These are phyloP conservation scores for Apiospora marii DNA, from an alignment of 2,329 filamentous ascomycete species.

Conservation along the genomic window DNA sequence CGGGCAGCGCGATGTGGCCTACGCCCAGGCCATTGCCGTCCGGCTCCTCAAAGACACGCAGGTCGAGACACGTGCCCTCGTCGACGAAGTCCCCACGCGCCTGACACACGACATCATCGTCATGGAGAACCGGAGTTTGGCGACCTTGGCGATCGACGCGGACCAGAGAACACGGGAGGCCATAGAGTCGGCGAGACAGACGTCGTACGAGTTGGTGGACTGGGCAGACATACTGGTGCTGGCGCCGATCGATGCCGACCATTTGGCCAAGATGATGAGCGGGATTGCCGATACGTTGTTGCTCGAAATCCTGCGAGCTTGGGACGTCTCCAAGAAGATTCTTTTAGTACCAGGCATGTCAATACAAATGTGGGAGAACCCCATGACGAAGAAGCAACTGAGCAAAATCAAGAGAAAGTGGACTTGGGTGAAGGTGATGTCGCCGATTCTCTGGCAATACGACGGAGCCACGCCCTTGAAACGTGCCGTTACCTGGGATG, in stretches of 20 bases:
- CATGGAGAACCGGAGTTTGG: constrained; percentile 62
- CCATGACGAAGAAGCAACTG: constrained; percentile 86
- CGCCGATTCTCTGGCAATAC: constrained; percentile 85
- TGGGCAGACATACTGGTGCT: constrained; percentile 91
- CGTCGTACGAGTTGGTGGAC: constrained; percentile 73
- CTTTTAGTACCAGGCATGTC: constrained; percentile 90
- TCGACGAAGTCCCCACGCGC: constrained; percentile 70
- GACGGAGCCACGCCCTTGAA: constrained; percentile 57
- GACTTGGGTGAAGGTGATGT: constrained; percentile 85
- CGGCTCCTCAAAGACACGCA: constrained; percentile 71
- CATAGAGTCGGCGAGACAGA: constrained; percentile 60
- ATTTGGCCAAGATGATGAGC: constrained; percentile 85
- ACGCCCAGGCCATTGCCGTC: constrained; percentile 70
- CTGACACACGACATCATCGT: constrained; percentile 69
- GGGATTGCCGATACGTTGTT: constrained; percentile 84
- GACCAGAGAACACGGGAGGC: constrained; percentile 49
- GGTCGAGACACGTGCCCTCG: constrained; percentile 67
- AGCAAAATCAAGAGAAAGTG: constrained; percentile 84
- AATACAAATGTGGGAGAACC: constrained; percentile 87
- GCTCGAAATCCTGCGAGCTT: constrained; percentile 81
- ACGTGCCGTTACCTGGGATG: constrained; percentile 66
- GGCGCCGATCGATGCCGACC: constrained; percentile 84
- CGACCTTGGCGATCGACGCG: constrained; percentile 42
- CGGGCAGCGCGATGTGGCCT: constrained; percentile 69
- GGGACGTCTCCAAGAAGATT: constrained; percentile 87